A percentile compares a stretch with the other conserved stretches of the same genome.
These are phyloP conservation scores for Pyrenophora teres DNA, from an alignment of 2,329 filamentous ascomycete genomes.

Conservation along the genomic window DNA sequence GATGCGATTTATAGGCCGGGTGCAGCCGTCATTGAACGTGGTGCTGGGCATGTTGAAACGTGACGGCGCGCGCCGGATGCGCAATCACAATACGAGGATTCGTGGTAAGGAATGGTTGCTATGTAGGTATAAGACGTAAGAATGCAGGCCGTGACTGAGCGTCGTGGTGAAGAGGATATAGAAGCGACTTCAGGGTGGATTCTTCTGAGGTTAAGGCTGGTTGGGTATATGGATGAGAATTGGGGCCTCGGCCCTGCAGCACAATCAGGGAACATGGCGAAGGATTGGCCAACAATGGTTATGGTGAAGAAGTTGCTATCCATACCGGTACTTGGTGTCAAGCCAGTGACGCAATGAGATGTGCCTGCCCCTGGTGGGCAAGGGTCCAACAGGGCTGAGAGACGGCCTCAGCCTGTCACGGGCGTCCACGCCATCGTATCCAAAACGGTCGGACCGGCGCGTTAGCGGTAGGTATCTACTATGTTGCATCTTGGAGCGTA, in stretches of 20 bases:
- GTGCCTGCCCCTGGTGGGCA: constrained; percentile 22
- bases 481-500: not conserved
- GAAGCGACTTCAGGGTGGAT: not conserved
- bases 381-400: constrained; percentile 23
- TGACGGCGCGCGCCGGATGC: constrained; percentile 17
- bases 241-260: constrained; percentile 15
- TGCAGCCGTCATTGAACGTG: constrained; percentile 7
- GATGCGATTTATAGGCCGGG: constrained; percentile 9
- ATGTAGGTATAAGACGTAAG: constrained; percentile 13
- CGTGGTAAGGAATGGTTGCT: constrained; percentile 15
- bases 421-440: constrained; percentile 3
- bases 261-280: constrained; percentile 30
- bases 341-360: constrained; percentile 30
- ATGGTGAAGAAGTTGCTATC: constrained; percentile 29
- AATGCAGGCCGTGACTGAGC: constrained; percentile 20
- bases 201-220: constrained; percentile 1
- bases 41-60: constrained; percentile 24
- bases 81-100: constrained; percentile 14
- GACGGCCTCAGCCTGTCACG: constrained; percentile 20
- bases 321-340: constrained; percentile 12
- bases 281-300: constrained; percentile 20
- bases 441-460: constrained; percentile 16
- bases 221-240: not conserved
- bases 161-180: constrained; percentile 15
- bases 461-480: constrained; percentile 1